Evolutionary conservation across 1,284 basidiomycete species (phyloP), one percentile per base, ranked within the genome.

Genomic region (Ganoderma lucidum): DNA sequence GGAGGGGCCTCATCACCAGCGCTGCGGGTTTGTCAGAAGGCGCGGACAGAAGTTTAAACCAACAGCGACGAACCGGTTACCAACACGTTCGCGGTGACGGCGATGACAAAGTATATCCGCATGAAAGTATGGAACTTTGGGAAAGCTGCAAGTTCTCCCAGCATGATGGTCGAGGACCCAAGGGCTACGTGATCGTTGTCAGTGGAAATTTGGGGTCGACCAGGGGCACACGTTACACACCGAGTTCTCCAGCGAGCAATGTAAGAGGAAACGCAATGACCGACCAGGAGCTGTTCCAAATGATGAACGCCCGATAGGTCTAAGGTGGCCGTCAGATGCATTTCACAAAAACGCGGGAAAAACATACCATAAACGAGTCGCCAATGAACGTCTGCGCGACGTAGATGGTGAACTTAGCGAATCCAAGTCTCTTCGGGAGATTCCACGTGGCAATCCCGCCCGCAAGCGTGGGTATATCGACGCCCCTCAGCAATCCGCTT

Each of bases 241-340:
- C 70, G 2, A 68, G 23, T 41, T 67, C 63, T 1, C 37, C 63
- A 10, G 62, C 9, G 28, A 71, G 58, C 1, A 71, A 45, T 3
- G 53, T 10, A 1, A 42, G 9, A 1, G 72, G 72, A 0, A 61
- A 9, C 2, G 59, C 19, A 3, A 66, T 64, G 5, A 69, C 44
- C 1, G 45, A 51, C 70, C 72, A 73, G n/a, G 60, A 66, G 19
- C 66, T 64, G 30, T 69, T 68, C 70, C 72, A 73, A 15, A 73
- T 68, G 19, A 73, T 61, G 44, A 67, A 73, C 14, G 68, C 69
- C 14, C 72, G 65, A 48, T 73, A 73, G 0, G 69, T 68, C 72
- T 73, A 23, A 35, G 23, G 59, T 9, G 1, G 30, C 51, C 62
- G 44, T 30, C 35, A 41, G 35, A 12, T 3, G 23, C 10, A 5